Evolutionary conservation across 139 green algal genomes (phyloP), one percentile per base, ranked within the genome.

Genomic region (Mesotaenium endlicherianum): DNA sequence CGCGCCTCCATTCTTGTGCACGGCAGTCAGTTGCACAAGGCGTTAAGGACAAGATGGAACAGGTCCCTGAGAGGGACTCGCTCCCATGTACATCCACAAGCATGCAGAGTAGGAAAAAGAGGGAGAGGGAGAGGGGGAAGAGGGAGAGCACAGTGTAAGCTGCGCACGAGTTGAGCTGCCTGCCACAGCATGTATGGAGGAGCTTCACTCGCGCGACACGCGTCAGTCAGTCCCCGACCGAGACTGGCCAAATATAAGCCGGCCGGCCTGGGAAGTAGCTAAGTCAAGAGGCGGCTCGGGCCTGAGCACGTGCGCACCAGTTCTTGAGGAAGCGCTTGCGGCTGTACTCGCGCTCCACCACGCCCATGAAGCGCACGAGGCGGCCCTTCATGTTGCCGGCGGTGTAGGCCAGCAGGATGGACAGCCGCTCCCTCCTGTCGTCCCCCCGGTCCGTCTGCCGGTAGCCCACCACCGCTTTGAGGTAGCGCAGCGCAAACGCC

Each of bases 261-360:
- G n/a, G n/a, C n/a, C n/a, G n/a, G n/a, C n/a, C n/a, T n/a, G n/a
- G n/a, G n/a, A n/a, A n/a, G n/a, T n/a, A n/a, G n/a, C n/a, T n/a
- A n/a, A n/a, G n/a, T n/a, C n/a, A n/a, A n/a, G n/a, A n/a, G n/a
- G n/a, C n/a, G n/a, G n/a, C n/a, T n/a, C n/a, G n/a, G n/a, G n/a
- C n/a, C n/a, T n/a, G n/a, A n/a, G n/a, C n/a, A n/a, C n/a, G n/a
- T 4, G 5, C 57, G 31, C 3, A 57, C 34, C 77, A 82, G 40
- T 82, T 82, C 49, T 76, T 75, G 1, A 82, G 75, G 2, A 82
- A 40, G 14, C 60, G 59, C 20, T n/a, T 43, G 26, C 75, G 41
- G 75, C 53, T 75, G 31, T 82, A 76, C n/a, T 82, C 75, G n/a
- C 75, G 57, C 42, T 82, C 75, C 20, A 82, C 75, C 17, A 76